Evolutionary conservation across 768 basidiomycete genomes (phyloP).

Genomic region (Serpula lacrymans): DNA sequence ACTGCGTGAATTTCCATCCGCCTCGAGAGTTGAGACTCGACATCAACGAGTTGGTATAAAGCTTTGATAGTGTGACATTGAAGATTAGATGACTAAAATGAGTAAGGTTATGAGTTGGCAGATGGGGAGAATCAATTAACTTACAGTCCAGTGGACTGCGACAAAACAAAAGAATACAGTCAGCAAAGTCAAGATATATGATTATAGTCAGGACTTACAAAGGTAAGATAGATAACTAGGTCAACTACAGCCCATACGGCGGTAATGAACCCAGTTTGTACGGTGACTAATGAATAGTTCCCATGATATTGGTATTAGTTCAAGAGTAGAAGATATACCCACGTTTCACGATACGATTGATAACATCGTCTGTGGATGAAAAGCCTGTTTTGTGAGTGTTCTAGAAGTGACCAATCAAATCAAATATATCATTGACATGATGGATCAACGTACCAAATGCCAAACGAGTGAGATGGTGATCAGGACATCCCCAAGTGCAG

Average conservation of each 20-base stretch:
- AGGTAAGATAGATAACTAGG: constrained; percentile 23
- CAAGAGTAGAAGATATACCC: background rate
- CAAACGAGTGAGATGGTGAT: constrained; percentile 42
- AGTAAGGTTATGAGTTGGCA: constrained; percentile 3
- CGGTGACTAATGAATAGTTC: constrained; percentile 26
- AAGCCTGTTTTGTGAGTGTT: constrained; percentile 33
- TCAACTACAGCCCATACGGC: constrained; percentile 32
- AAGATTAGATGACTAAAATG: constrained; percentile 24
- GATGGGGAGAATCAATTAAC: background rate
- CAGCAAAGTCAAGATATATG: background rate
- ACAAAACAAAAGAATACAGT: constrained; percentile 4
- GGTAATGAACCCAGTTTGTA: constrained; percentile 39
- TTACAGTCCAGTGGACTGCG: constrained; percentile 21
- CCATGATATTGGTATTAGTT: background rate
- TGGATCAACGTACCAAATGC: constrained; percentile 36
- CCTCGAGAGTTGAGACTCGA: constrained; percentile 31
- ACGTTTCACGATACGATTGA: constrained; percentile 35
- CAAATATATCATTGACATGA: background rate
- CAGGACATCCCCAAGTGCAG: constrained; percentile 43
- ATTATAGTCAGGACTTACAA: constrained; percentile 8
- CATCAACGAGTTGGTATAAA: constrained; percentile 33
- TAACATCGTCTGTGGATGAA: constrained; percentile 32
- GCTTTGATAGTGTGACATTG: constrained; percentile 29
- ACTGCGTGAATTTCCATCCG: constrained; percentile 23
- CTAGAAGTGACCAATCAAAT: constrained; percentile 28